phyloP scores from a whole-genome alignment of 139 green algal genomes.

The Auxenochlorella protothecoides region DNA sequence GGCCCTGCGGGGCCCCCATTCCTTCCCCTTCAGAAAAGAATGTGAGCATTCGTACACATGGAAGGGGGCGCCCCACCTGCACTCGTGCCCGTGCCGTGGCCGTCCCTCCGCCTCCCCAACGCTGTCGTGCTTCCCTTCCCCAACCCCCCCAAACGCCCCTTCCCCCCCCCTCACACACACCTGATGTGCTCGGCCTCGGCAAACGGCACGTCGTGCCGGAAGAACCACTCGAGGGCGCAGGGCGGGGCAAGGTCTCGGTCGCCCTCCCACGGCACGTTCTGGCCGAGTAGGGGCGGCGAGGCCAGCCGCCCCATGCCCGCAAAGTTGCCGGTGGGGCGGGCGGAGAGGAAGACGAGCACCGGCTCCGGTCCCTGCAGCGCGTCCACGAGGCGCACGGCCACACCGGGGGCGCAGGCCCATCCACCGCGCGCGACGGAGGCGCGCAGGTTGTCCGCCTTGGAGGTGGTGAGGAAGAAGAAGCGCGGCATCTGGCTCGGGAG shows the following conservation, averaged over 20 bases:
- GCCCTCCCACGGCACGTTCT: background rate
- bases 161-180: background rate
- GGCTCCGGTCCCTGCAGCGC: too few relatives aligned
- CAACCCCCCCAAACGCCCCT: background rate
- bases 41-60: background rate
- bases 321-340: background rate
- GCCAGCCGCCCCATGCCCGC: background rate
- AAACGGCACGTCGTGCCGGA: constrained; percentile 1
- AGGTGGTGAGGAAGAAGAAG: too few relatives aligned
- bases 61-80: background rate
- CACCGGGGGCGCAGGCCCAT: background rate
- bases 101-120: constrained; percentile 5
- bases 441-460: too few relatives aligned
- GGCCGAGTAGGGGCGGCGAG: background rate
- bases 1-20: background rate
- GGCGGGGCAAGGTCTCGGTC: background rate
- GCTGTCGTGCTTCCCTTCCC: background rate
- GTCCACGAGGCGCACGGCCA: too few relatives aligned
- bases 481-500: too few relatives aligned
- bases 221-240: constrained; percentile 4
- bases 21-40: background rate
- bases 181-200: constrained; percentile 7
- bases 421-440: background rate
- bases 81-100: background rate
- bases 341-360: too few relatives aligned